Base-by-base conservation (phyloP, 495 filamentous ascomycete genomes). In the Acidomyces sp. region DNA sequence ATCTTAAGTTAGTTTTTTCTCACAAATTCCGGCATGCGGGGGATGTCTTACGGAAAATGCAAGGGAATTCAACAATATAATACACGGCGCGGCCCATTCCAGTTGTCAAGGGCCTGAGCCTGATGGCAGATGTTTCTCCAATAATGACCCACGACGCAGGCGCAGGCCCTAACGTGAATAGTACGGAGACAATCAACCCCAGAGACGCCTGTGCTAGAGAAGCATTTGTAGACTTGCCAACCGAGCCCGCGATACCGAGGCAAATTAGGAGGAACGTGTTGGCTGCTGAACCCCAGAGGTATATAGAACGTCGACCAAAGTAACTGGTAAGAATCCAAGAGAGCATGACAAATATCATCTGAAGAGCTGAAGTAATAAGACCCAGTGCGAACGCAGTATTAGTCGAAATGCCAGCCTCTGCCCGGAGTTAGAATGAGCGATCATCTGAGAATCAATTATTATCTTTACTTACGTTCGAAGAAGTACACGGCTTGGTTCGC, bases 121-220 rank as follows among this genome's bases (percentile, higher is more conserved):
- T 71, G 52, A 74, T 62, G 41, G 70, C 58, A 25, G 71, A 68
- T 35, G 70, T 74, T 53, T 74, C 71, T 24, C 66, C 69, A 43
- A 76, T 74, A 44, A 73, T 69, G 55, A 68, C 64, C 62, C 63
- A 75, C 34, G 70, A 70, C 37, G 64, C 63, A 40, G 71, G 70
- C 21, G 63, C 70, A 16, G 64, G 66, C 43, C 65, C 67, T 41
- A 69, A 55, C 41, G 58, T 61, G 56, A 70, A 74, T 29, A 67
- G 56, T 45, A 74, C 63, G 37, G 69, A 72, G 49, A 74, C 57
- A 48, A 74, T 71, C 10, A 74, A 54, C 39, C 70, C 70, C 22
- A 75, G 57, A 24, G 64, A 67, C 19, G 71, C 71, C 52, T 67
- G 62, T 23, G 70, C 70, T 35, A 62, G 51, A 33, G 19, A 52